Percentiles rank a stretch among this genome's conserved stretches.
phyloP scores from a whole-genome alignment of 78 protist species.

The Dictyostelium citrinum region DNA sequence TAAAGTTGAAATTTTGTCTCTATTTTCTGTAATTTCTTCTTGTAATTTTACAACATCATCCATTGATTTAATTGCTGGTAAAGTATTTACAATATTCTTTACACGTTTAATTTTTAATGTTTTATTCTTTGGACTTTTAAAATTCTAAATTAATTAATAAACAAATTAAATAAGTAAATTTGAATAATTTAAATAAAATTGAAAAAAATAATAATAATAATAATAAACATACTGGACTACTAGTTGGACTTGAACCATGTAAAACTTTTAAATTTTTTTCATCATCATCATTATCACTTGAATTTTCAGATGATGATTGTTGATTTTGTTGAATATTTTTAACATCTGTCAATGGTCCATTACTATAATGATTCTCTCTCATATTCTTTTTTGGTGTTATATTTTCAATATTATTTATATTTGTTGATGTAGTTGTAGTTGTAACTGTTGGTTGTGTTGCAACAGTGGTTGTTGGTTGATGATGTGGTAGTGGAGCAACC shows the following conservation, averaged over 20 bases:
- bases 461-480: neutral
- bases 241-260: neutral
- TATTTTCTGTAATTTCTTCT: constrained; percentile 69
- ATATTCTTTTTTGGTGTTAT: constrained; percentile 1
- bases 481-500: neutral
- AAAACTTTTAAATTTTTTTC: neutral
- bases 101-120: constrained; percentile 42
- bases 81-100: neutral
- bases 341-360: neutral
- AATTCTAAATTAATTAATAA: neutral
- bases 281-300: neutral
- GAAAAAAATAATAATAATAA: neutral
- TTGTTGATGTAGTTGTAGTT: neutral
- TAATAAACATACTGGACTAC: constrained; percentile 19
- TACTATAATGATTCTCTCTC: neutral
- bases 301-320: neutral
- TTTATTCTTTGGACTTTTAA: constrained; percentile 20
- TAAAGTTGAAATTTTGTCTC: constrained; percentile 35
- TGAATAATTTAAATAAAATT: neutral
- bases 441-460: neutral
- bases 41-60: constrained; percentile 71
- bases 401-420: neutral
- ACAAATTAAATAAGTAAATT: neutral
- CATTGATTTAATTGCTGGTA: constrained; percentile 52
- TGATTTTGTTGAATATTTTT: neutral